Evolutionary conservation across 148 eudicot species (phyloP), one percentile per base, ranked within the genome.

Genomic region (Camellia granthamiana): DNA sequence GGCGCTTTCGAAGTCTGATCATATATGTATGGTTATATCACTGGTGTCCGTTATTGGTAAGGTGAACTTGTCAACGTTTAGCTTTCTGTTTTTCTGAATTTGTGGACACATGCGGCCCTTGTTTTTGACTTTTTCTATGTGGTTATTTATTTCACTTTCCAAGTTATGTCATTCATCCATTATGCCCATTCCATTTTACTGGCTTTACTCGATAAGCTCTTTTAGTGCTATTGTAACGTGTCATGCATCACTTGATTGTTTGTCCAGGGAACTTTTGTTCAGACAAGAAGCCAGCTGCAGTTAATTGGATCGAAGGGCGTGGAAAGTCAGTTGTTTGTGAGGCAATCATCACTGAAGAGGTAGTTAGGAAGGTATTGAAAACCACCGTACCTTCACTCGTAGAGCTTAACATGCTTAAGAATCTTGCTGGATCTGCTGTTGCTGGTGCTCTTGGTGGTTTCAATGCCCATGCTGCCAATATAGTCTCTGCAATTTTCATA

Each of bases 241-340:
- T 64, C n/a, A 21, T 15, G 58, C 19, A 18, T 6, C 7, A 44
- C 58, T 13, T 67, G 5, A 7, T 54, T 46, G 12, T 46, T 19
- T 81, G 38, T 13, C 19, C 84, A 89, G 91, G 92, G 61, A 90
- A 90, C 72, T 90, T 81, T 80, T 90, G 92, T 79, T 88, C 92
- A 18, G 93, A 90, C 80, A 90, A 88, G 85, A 90, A 90, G 70
- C 86, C 93, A 65, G 80, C 93, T 80, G 93, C 93, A 59, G 89
- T 90, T 43, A 90, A 90, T 44, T 90, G 93, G 93, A 78, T 90
- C 14, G 93, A 88, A 82, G 93, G 93, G 67, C 83, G 90, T 30
- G 93, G 93, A 43, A 90, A 90, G 78, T 90, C 91, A 3, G 91
- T 90, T 60, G 93, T 90, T 61, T 90, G 91, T 62, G 93, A 90